Percentiles rank a stretch among this genome's conserved stretches.
Conservation (phyloP, 2,329 filamentous ascomycete genomes). For the Uncinocarpus reesii region DNA sequence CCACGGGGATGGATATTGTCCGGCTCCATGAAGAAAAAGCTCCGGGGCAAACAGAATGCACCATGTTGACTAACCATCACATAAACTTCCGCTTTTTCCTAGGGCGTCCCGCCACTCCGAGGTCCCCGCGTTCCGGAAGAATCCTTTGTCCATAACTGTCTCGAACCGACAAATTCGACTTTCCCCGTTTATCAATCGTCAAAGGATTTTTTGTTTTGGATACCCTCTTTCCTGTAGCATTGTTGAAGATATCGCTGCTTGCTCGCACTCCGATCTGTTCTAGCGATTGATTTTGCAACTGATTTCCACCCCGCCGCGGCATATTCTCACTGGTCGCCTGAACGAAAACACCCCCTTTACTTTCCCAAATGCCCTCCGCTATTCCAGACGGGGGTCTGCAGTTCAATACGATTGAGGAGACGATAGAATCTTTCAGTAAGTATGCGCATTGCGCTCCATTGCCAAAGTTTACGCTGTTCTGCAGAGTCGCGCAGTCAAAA, state of each 20-base stretch:
- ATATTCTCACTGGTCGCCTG: background rate
- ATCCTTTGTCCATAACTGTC: background rate
- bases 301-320: background rate
- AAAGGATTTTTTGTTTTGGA: background rate
- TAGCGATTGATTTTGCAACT: background rate
- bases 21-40: background rate
- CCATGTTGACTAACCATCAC: background rate
- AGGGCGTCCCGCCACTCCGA: constrained; percentile 11
- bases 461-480: background rate
- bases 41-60: background rate
- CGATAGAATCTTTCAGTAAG: constrained; percentile 35
- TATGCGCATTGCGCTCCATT: constrained; percentile 4
- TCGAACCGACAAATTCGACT: too few relatives aligned
- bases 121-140: constrained; percentile 2
- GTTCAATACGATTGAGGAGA: constrained; percentile 36
- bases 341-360: background rate
- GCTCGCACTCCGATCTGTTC: background rate
- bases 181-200: background rate
- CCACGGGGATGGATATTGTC: too few relatives aligned
- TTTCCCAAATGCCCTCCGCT: constrained; percentile 26
- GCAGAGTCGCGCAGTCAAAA: too few relatives aligned
- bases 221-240: background rate
- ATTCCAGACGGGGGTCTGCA: constrained; percentile 26
- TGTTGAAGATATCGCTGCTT: background rate
- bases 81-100: background rate